phyloP scores from a whole-genome alignment of 495 filamentous ascomycete species.

The Talaromyces stipitatus region DNA sequence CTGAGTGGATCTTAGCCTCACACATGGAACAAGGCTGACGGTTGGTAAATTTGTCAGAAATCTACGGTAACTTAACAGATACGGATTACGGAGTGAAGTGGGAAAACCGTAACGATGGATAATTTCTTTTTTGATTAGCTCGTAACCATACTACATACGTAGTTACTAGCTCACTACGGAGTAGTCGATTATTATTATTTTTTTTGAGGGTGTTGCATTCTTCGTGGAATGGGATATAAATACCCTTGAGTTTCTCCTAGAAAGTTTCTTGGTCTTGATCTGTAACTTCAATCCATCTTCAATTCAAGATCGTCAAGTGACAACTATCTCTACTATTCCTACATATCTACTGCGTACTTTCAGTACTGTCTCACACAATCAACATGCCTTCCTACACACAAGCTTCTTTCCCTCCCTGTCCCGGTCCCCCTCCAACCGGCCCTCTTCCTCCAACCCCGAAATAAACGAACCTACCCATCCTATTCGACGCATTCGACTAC shows the following conservation, averaged over 20 bases:
- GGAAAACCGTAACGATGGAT: background rate
- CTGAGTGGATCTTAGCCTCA: background rate
- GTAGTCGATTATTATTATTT: background rate
- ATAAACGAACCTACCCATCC: conserved; percentile 28
- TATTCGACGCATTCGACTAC: background rate
- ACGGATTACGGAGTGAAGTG: background rate
- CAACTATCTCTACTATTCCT: background rate
- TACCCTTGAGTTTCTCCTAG: background rate
- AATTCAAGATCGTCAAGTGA: background rate
- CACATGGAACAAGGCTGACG: conserved; percentile 4
- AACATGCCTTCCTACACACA: conserved; percentile 64
- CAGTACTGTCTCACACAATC: conserved; percentile 16
- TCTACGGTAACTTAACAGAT: background rate
- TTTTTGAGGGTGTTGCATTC: background rate
- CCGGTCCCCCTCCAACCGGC: conserved; percentile 74
- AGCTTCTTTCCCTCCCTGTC: conserved; percentile 73
- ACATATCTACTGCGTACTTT: background rate
- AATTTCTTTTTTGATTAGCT: background rate
- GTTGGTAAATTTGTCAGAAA: background rate
- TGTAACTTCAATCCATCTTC: background rate
- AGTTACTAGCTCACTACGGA: background rate
- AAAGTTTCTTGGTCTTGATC: background rate
- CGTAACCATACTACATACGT: background rate
- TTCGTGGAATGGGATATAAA: background rate
- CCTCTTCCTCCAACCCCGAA: conserved; percentile 78